A percentile compares a stretch with the other conserved stretches of the same genome.
phyloP scores from a whole-genome alignment of 345 rosid species.

The Sisymbrium irio region DNA sequence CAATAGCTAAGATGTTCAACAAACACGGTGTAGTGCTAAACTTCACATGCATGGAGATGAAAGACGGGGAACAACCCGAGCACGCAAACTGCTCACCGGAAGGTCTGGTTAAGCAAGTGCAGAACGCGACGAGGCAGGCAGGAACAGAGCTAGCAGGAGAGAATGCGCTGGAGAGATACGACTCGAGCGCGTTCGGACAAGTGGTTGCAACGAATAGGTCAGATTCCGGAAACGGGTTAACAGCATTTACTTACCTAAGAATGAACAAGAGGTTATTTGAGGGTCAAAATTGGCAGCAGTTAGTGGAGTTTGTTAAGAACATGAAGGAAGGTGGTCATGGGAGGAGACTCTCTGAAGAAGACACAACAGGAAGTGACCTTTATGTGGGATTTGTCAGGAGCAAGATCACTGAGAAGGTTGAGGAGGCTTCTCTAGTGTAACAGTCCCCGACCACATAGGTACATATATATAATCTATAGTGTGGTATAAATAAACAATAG shows the following conservation, averaged over 20 bases:
- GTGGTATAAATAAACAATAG: constrained; percentile 1
- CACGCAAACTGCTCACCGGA: constrained; percentile 84
- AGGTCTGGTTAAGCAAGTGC: constrained; percentile 84
- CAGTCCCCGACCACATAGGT: neutral
- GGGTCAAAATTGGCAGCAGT: constrained; percentile 72
- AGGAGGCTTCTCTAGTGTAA: constrained; percentile 45
- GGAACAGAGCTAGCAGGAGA: constrained; percentile 83
- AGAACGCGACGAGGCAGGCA: constrained; percentile 59
- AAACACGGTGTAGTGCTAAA: constrained; percentile 67
- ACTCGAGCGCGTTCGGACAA: constrained; percentile 65
- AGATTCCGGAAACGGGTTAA: constrained; percentile 67
- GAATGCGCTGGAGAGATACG: constrained; percentile 88
- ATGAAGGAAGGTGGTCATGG: constrained; percentile 73
- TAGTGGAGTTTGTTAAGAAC: constrained; percentile 74
- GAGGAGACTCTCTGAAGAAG: constrained; percentile 48
- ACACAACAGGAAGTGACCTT: constrained; percentile 54
- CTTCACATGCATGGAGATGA: constrained; percentile 99
- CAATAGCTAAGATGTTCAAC: constrained; percentile 68
- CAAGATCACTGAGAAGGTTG: constrained; percentile 34
- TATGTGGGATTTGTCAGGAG: constrained; percentile 60
- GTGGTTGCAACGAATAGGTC: constrained; percentile 73
- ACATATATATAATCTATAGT: constrained; percentile 6
- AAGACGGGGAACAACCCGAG: constrained; percentile 67
- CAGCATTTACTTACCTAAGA: constrained; percentile 85
- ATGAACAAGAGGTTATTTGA: constrained; percentile 86